These are phyloP conservation scores for Bacidia rubella DNA, from an alignment of 495 filamentous ascomycete genomes.

Conservation along the genomic window DNA sequence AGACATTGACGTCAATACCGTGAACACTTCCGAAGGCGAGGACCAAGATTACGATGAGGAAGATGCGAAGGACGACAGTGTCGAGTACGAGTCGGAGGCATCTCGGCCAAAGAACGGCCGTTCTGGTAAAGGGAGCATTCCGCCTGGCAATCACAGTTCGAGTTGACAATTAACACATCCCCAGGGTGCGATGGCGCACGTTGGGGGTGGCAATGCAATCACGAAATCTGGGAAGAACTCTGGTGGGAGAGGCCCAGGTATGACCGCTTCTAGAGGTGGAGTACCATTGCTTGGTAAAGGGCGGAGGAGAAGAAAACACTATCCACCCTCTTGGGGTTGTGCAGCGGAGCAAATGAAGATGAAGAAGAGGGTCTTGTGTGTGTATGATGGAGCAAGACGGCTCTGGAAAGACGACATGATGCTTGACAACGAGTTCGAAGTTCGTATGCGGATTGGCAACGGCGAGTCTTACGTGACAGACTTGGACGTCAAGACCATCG, in stretches of 20 bases:
- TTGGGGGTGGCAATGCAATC: conserved; percentile 37
- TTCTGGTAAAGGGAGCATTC: conserved; percentile 37
- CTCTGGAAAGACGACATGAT: conserved; percentile 99
- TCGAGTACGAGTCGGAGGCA: conserved; percentile 44
- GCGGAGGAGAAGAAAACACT: conserved; percentile 80
- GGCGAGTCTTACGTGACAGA: conserved; percentile 72
- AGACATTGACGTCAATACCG: conserved; percentile 30
- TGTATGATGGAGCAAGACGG: conserved; percentile 78
- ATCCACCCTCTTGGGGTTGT: conserved; percentile 86
- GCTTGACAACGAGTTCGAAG: conserved; percentile 89
- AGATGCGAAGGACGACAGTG: conserved; percentile 42
- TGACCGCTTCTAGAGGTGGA: conserved; percentile 38
- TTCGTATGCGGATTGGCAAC: conserved; percentile 61
- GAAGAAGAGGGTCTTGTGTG: conserved; percentile 89
- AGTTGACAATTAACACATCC: conserved; percentile 48
- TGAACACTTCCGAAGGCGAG: conserved; percentile 38
- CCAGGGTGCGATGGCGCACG: conserved; percentile 39
- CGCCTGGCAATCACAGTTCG: conserved; percentile 27
- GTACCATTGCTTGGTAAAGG: conserved; percentile 48
- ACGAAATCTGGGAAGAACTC: conserved; percentile 29
- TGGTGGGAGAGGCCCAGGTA: conserved; percentile 27
- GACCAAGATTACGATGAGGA: conserved; percentile 53
- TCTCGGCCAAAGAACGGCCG: conserved; percentile 19
- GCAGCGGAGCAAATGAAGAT: conserved; percentile 84
- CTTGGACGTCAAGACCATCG: conserved; percentile 81